Conservation (phyloP, 169 alveolate species). For the Plasmodium falciparum region DNA sequence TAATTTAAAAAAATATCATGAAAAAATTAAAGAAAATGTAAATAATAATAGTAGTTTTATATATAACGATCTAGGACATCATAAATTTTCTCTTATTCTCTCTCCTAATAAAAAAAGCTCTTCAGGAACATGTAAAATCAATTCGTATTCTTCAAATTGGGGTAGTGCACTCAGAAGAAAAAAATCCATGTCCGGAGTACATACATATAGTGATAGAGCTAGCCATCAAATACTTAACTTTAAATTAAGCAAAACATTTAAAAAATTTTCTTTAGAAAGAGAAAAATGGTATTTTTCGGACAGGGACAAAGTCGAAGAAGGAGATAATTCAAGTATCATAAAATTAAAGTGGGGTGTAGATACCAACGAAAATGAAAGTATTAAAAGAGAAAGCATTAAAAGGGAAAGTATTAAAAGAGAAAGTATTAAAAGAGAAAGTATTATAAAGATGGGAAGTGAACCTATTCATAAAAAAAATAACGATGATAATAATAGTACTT, state of each 20-base stretch:
- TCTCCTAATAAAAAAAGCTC: neutral
- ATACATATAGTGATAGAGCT: conserved; percentile 15
- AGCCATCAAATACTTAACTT: conserved; percentile 30
- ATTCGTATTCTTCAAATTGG: neutral
- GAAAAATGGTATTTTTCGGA: neutral
- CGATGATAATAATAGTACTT: too few species aligned
- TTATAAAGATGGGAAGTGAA: too few species aligned
- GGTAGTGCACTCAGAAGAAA: neutral
- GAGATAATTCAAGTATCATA: neutral
- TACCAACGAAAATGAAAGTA: too few species aligned
- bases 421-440: too few species aligned
- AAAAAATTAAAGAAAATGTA: conserved; percentile 20
- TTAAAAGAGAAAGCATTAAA: too few species aligned
- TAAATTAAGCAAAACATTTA: neutral
- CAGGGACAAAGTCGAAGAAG: neutral
- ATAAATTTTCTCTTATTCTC: conserved; percentile 16
- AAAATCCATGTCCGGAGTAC: conserved; percentile 15
- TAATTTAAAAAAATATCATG: conserved; percentile 48
- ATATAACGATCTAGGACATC: conserved; percentile 14
- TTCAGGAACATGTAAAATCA: neutral
- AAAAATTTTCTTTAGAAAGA: neutral
- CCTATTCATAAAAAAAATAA: too few species aligned
- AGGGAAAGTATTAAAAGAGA: too few species aligned
- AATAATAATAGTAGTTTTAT: conserved; percentile 23
- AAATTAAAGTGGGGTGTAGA: too few species aligned